These are phyloP conservation scores for Plantago ovata DNA, from an alignment of 257 asterid genomes.

Conservation along the genomic window DNA sequence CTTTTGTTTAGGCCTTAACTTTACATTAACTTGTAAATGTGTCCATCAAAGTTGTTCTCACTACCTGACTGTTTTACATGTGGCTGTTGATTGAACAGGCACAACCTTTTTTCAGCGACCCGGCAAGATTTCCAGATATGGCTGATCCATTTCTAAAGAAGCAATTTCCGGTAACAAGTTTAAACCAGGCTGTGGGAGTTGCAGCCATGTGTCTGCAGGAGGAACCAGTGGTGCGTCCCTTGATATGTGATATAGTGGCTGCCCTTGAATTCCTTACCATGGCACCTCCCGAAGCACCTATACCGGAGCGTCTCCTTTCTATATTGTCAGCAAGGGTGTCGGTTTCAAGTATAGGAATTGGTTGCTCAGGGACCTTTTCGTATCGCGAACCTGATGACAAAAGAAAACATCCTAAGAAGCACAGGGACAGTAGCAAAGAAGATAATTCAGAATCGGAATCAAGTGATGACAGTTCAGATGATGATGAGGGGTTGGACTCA, in stretches of 20 bases:
- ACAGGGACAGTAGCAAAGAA: neutral
- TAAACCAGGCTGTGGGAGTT: constrained; percentile 79
- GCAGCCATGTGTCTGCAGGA: constrained; percentile 92
- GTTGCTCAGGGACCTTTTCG: constrained; percentile 1
- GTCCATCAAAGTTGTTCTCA: constrained; percentile 1
- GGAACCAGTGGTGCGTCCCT: constrained; percentile 78
- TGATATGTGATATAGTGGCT: constrained; percentile 62
- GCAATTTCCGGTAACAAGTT: constrained; percentile 46
- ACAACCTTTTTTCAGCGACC: constrained; percentile 59
- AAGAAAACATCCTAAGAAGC: neutral
- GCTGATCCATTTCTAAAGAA: constrained; percentile 66
- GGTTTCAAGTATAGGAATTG: neutral
- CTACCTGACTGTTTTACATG: constrained; percentile 7
- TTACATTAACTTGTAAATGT: too few species aligned
- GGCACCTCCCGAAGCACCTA: constrained; percentile 42
- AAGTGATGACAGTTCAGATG: neutral
- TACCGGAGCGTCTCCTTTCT: constrained; percentile 32
- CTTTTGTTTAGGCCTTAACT: neutral
- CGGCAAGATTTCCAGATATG: constrained; percentile 66
- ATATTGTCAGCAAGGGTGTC: constrained; percentile 29
- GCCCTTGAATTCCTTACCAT: constrained; percentile 57
- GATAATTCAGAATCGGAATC: neutral
- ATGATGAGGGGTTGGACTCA: neutral
- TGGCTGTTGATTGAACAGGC: constrained; percentile 41
- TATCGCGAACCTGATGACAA: neutral